Base-by-base conservation (phyloP, 2,329 filamentous ascomycete genomes). In the Colletotrichum spinosum region DNA sequence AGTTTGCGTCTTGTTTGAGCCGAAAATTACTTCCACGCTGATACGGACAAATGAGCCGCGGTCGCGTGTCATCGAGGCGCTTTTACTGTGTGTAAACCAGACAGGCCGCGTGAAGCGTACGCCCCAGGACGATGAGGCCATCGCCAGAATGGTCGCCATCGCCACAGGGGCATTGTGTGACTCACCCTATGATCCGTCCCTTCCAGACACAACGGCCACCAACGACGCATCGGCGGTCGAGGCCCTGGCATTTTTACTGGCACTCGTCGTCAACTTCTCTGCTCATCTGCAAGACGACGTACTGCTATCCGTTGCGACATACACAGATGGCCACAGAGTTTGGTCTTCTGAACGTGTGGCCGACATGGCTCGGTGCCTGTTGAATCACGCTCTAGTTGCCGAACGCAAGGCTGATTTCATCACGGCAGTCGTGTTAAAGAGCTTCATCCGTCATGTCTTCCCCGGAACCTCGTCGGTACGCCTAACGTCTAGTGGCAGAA, bases 361-460 rank as follows among this genome's bases (percentile, higher is more conserved):
- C 6, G n/a, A 54, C 0, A 54, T 70, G 1, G 79, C 84, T 1
- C 44, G 45, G 0, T 42, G 52, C 2, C 67, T 84, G 1, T 67
- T 85, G 5, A 48, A 71, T 1, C 17, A 67, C 2, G 72, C 77
- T 2, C 54, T 80, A 6, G 12, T 63, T 7, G 35, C 34, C 9
- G 56, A 65, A 0, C 62, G 50, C 12, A 17, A 72, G 55, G 34
- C 66, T n/a, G 33, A 66, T 4, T 84, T 88, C 69, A 78, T 89
- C 69, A 78, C 84, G 15, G 79, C 83, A n/a, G 78, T 83, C 44
- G 80, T 93, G 60, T 84, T 94, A 4, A 81, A 84, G 67, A 78
- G 79, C 70, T 89, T 89, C 71, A 82, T 94, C 55, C 89, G 88
- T 42, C 89, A 89, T 35, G 78, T 92, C 6, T 94, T 94, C 79